Base-by-base conservation (phyloP, 768 basidiomycete species). In the Suillus alpinus region DNA sequence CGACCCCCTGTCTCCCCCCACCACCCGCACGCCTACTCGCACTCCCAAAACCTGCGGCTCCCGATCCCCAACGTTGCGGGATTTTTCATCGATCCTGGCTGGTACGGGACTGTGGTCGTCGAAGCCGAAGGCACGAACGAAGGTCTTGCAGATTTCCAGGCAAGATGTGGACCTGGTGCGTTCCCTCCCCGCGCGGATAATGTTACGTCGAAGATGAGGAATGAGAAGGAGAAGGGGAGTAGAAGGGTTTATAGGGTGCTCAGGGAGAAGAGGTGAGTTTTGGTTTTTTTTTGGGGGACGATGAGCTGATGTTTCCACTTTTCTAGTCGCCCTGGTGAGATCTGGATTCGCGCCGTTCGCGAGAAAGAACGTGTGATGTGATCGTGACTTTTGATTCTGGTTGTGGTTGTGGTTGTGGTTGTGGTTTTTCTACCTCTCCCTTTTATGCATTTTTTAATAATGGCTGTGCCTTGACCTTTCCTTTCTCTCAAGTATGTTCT, bases 51-150 rank as follows among this genome's bases (percentile, higher is more conserved):
- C 2, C 47, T 62, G 63, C 72, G 53, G 41, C 67, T 84, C 13
- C 83, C 83, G 0, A 84, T 88, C 10, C 87, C 87, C 0, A 81
- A 81, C 5, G 75, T 81, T 0, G 76, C 81, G 3, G 79, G 78
- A 18, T 78, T 86, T 58, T 81, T 80, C 44, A 83, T 94, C 14
- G 91, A 94, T 69, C 75, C 86, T 4, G 87, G 88, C 44, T 95
- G 92, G 92, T 89, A 87, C 66, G 93, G 93, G 3, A 88, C 83
- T 0, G 82, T 95, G 49, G 83, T 94, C 31, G 82, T 95, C 29
- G 92, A 95, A 77, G 86, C 90, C 12, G 91, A 94, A 69, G 92
- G 92, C 41, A 94, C 93, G 46, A 89, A 93, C 69, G 93, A 95
- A 68, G 86, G 89, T 10, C 80, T 93, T 29, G 84, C 82, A 20